phyloP scores from a whole-genome alignment of 1,284 basidiomycete species.

The Ustilago trichophora region DNA sequence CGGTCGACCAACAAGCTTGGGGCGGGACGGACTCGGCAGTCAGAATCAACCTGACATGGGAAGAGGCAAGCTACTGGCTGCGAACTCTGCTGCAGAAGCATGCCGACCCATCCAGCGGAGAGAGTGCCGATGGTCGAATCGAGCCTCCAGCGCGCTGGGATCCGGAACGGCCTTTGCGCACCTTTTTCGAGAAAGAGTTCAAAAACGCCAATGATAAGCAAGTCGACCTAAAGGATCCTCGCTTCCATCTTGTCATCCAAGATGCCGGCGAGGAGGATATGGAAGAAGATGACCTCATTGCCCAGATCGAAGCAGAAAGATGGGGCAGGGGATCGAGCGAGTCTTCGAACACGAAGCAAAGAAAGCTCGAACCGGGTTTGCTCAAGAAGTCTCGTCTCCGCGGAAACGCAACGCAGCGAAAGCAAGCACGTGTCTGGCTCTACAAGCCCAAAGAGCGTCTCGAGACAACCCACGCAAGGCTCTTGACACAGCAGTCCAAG shows the following conservation, averaged over 20 bases:
- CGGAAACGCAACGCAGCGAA: slow-evolving; percentile 37
- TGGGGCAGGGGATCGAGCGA: neutral
- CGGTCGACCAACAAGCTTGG: slow-evolving; percentile 4
- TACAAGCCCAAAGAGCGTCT: slow-evolving; percentile 48
- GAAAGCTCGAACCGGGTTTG: slow-evolving; percentile 23
- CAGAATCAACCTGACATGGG: slow-evolving; percentile 32
- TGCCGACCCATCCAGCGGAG: neutral
- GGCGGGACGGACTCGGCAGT: slow-evolving; percentile 1
- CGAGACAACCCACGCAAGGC: slow-evolving; percentile 16
- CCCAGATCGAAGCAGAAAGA: slow-evolving; percentile 24
- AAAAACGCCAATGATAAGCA: slow-evolving; percentile 27
- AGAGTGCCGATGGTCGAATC: neutral
- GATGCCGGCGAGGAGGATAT: slow-evolving; percentile 43
- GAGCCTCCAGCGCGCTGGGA: slow-evolving; percentile 32
- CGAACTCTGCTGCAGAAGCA: slow-evolving; percentile 23
- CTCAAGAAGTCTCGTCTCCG: slow-evolving; percentile 48
- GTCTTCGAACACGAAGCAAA: slow-evolving; percentile 4
- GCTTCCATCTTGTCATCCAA: slow-evolving; percentile 42
- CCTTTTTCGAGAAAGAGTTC: slow-evolving; percentile 50
- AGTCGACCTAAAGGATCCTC: slow-evolving; percentile 38
- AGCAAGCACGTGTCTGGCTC: slow-evolving; percentile 33
- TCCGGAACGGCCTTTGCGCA: slow-evolving; percentile 36
- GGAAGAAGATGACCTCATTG: slow-evolving; percentile 25
- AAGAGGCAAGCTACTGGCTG: slow-evolving; percentile 46
- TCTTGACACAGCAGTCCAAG: neutral